Evolutionary conservation across 179 eudicot genomes (phyloP), one percentile per base, ranked within the genome.

Genomic region (Beta lomatogona): DNA sequence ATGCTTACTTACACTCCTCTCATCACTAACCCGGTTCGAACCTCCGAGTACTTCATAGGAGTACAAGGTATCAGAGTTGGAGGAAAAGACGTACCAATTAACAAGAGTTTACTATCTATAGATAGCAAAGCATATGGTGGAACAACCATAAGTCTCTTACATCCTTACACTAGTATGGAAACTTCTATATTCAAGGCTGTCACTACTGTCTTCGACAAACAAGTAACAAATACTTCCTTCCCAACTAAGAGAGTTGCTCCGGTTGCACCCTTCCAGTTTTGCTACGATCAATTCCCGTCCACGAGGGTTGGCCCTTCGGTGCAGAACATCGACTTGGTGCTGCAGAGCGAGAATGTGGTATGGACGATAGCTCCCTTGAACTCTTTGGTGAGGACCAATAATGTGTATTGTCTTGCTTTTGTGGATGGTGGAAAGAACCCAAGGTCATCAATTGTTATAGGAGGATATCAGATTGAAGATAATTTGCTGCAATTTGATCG

Each of bases 391-490:
- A 60, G 28, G 55, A 72, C 83, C 4, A 71, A 71, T 0, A 66
- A 84, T 4, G 89, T 79, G 60, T 55, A 71, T 45, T 88, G 91
- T 25, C 76, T 90, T 9, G 90, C 82, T 10, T 77, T 90, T 12
- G 82, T 87, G 4, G 87, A 90, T 73, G 91, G 91, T 0, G 91
- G 92, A 28, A n/a, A 22, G 54, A 71, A 77, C 46, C 75, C 84
- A 0, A 86, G 76, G 55, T 75, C 86, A 16, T 68, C 88, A 1
- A 81, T 90, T 58, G 87, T 84, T 21, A 81, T 90, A 12, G 92
- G 92, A 77, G 88, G 85, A 53, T 45, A 81, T 68, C 89, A 90
- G 57, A 69, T 88, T 85, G 90, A 90, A 83, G 88, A 90, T 66
- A 88, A 87, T 79, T 77, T 90, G 68, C 18, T 90, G 48, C 84